Evolutionary conservation across 306 rosid genomes (phyloP).

Genomic region (Trifolium pratense): DNA sequence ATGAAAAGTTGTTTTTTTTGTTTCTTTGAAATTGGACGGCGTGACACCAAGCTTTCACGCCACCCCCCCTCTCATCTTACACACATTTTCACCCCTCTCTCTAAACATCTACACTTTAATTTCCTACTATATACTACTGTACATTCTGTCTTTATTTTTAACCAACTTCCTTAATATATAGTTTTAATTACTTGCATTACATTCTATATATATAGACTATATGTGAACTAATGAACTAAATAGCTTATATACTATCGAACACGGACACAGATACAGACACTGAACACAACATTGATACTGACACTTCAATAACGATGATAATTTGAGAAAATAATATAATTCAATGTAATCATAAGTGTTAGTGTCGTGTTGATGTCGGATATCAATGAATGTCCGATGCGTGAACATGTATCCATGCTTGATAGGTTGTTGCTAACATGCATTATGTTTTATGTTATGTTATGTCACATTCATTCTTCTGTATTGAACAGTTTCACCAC

Average conservation of each 20-base stretch:
- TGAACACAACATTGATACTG: too few species aligned
- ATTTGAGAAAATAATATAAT: too few species aligned
- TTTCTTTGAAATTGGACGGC: constrained; percentile 71
- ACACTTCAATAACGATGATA: too few species aligned
- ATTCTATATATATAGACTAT: neutral
- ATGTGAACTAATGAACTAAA: too few species aligned
- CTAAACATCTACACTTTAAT: constrained; percentile 30
- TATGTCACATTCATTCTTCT: neutral
- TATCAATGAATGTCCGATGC: too few species aligned
- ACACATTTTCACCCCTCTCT: neutral
- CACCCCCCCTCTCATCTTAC: constrained; percentile 53
- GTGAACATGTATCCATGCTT: too few species aligned
- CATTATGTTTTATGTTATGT: neutral
- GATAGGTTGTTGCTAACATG: too few species aligned
- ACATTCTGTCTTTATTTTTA: neutral
- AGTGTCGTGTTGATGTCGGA: too few species aligned
- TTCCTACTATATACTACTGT: neutral
- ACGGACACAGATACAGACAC: too few species aligned
- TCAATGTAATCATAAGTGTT: too few species aligned
- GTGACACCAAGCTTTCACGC: constrained; percentile 90
- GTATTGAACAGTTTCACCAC: neutral
- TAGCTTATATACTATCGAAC: too few species aligned
- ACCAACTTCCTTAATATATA: neutral
- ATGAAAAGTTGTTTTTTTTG: constrained; percentile 48
- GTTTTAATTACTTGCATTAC: constrained; percentile 3